phyloP scores from a whole-genome alignment of 164 flowering plant species.

The Annona cherimola region DNA sequence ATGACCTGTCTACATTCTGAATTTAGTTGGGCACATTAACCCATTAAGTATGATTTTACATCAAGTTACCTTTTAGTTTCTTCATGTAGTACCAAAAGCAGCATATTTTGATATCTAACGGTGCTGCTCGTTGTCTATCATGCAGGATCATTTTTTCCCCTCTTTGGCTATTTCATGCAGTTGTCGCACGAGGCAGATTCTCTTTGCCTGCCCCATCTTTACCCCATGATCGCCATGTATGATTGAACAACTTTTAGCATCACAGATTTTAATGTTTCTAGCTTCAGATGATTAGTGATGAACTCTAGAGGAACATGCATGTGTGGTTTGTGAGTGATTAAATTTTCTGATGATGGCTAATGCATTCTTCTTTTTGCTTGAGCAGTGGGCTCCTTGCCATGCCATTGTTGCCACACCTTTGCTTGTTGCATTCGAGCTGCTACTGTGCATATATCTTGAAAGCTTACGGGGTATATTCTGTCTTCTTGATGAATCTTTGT shows the following conservation, averaged over 20 bases:
- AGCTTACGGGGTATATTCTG: slow-evolving; percentile 53
- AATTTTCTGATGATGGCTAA: background rate
- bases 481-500: background rate
- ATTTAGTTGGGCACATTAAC: no score
- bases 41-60: no score
- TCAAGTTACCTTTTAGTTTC: no score
- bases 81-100: no score
- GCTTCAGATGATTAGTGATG: background rate
- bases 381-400: slow-evolving; percentile 98
- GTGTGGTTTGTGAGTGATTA: background rate
- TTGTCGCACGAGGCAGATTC: slow-evolving; percentile 87
- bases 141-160: slow-evolving; percentile 75
- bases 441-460: slow-evolving; percentile 85
- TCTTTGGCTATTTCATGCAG: slow-evolving; percentile 78
- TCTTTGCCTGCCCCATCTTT: slow-evolving; percentile 86
- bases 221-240: slow-evolving; percentile 88
- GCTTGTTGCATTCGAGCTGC: slow-evolving; percentile 84
- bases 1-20: no score
- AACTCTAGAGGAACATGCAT: background rate
- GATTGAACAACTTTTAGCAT: slow-evolving; percentile 7
- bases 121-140: background rate
- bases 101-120: no score
- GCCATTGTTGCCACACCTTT: slow-evolving; percentile 78
- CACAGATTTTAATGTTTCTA: background rate
- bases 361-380: slow-evolving; percentile 19